phyloP scores from a whole-genome alignment of 768 basidiomycete genomes.

The Boletales sp. region DNA sequence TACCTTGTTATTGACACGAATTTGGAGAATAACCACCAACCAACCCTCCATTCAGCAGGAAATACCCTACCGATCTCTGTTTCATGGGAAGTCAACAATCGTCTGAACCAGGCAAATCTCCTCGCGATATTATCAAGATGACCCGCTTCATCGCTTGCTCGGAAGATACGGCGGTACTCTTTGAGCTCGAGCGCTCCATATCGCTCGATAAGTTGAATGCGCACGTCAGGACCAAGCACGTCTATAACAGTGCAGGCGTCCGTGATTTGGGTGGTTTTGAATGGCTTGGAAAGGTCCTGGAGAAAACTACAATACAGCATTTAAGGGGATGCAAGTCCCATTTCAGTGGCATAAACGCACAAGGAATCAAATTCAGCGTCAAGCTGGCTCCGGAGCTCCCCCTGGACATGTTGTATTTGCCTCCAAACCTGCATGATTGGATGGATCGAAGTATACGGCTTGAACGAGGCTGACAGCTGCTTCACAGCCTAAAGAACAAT shows the following conservation, averaged over 20 bases:
- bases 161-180: constrained; percentile 95
- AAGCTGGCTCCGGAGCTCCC: constrained; percentile 73
- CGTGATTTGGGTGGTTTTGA: constrained; percentile 61
- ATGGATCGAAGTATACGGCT: constrained; percentile 71
- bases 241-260: constrained; percentile 91
- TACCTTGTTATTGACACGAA: constrained; percentile 93
- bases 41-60: constrained; percentile 82
- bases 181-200: constrained; percentile 88
- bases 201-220: constrained; percentile 77
- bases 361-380: constrained; percentile 91
- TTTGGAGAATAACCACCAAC: constrained; percentile 74
- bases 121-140: constrained; percentile 93
- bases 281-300: constrained; percentile 66
- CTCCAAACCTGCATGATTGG: constrained; percentile 76
- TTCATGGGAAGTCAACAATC: constrained; percentile 81
- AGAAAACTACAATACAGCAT: constrained; percentile 55
- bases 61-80: constrained; percentile 82
- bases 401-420: constrained; percentile 78
- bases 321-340: not conserved
- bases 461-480: constrained; percentile 79
- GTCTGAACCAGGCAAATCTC: constrained; percentile 93
- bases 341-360: constrained; percentile 46
- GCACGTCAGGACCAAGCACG: constrained; percentile 81
- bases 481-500: constrained; percentile 66
- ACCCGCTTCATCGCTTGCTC: constrained; percentile 90